phyloP scores from a whole-genome alignment of 2,329 filamentous ascomycete species.

The Phoma sp. region DNA sequence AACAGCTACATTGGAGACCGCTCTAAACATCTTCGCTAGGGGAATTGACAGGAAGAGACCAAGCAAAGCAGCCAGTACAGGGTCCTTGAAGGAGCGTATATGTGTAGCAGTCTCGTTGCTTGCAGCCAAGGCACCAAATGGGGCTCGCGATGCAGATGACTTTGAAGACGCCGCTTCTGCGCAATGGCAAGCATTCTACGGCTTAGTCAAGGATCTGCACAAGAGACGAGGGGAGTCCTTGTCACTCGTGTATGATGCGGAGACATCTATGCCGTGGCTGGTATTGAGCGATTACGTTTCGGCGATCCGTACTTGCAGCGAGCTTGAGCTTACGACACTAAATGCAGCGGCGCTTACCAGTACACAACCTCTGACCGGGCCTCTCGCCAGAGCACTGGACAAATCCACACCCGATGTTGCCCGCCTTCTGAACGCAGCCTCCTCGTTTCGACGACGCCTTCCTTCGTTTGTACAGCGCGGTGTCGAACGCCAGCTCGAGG shows the following conservation, averaged over 20 bases:
- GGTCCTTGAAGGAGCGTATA: constrained; percentile 76
- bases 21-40: constrained; percentile 80
- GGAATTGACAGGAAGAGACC: constrained; percentile 53
- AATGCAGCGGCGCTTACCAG: constrained; percentile 62
- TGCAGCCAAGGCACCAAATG: constrained; percentile 68
- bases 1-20: constrained; percentile 79
- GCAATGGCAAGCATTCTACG: constrained; percentile 91
- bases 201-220: constrained; percentile 84
- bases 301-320: constrained; percentile 79
- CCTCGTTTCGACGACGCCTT: constrained; percentile 74
- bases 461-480: constrained; percentile 73
- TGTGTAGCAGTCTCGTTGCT: constrained; percentile 75
- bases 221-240: constrained; percentile 84
- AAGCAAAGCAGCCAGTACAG: constrained; percentile 43
- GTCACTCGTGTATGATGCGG: constrained; percentile 75
- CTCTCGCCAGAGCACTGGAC: constrained; percentile 44
- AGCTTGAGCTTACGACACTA: constrained; percentile 76
- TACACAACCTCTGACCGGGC: constrained; percentile 24
- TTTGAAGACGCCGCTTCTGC: constrained; percentile 77
- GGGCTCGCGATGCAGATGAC: constrained; percentile 76
- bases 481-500: constrained; percentile 71
- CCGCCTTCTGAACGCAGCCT: constrained; percentile 72
- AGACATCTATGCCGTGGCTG: constrained; percentile 79
- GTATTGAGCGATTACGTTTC: constrained; percentile 83
- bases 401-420: constrained; percentile 60